Percentiles rank a stretch among this genome's conserved stretches.
phyloP scores from a whole-genome alignment of 768 basidiomycete genomes.

The Sutorius australiensis region DNA sequence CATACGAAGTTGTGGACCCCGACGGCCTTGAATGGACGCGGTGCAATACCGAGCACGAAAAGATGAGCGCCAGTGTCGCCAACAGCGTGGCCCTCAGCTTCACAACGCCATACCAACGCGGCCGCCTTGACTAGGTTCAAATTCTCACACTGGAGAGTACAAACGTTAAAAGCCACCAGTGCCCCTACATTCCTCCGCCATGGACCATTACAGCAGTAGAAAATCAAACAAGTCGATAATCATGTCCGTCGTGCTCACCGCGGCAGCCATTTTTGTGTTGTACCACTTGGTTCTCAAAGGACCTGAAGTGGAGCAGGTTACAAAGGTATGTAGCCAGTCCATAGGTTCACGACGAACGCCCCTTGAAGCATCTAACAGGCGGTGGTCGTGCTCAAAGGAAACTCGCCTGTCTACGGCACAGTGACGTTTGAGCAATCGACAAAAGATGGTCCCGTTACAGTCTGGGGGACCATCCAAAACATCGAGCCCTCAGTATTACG shows the following conservation, averaged over 20 bases:
- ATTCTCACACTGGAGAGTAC: background rate
- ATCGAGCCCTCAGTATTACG: constrained; percentile 55
- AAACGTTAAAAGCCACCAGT: background rate
- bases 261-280: constrained; percentile 14
- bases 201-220: constrained; percentile 21
- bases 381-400: constrained; percentile 58
- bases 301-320: constrained; percentile 16
- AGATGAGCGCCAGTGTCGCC: background rate
- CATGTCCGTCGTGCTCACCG: constrained; percentile 12
- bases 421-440: constrained; percentile 61
- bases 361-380: constrained; percentile 36
- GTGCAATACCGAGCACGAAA: background rate
- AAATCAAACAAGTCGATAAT: constrained; percentile 20
- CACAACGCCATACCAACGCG: background rate
- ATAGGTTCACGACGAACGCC: background rate
- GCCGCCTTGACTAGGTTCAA: background rate
- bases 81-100: background rate
- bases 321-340: constrained; percentile 15
- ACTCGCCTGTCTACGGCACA: constrained; percentile 57
- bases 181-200: background rate
- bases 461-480: constrained; percentile 59
- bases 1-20: background rate
- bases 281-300: constrained; percentile 20
- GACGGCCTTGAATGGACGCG: background rate
- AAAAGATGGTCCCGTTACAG: constrained; percentile 47